These are phyloP conservation scores for Pythium biforme DNA, from an alignment of 352 stramenopile species.

Conservation along the genomic window DNA sequence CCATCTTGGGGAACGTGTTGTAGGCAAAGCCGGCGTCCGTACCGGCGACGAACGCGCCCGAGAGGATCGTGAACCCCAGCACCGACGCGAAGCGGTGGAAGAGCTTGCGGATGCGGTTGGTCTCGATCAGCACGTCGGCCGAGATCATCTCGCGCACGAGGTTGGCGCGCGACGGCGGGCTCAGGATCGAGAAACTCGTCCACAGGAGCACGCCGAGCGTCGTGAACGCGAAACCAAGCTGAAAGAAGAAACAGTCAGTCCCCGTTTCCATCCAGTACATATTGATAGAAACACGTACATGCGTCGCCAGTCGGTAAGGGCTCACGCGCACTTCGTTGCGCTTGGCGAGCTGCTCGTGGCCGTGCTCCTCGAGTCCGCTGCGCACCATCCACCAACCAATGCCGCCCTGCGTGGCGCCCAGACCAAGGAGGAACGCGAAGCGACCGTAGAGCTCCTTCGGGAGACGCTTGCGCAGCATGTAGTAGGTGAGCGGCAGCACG, in stretches of 20 bases:
- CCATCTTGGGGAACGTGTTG: conserved; percentile 98
- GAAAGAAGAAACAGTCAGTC: neutral
- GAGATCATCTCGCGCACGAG: conserved; percentile 80
- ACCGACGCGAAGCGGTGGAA: conserved; percentile 58
- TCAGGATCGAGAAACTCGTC: conserved; percentile 92
- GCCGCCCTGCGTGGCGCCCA: conserved; percentile 65
- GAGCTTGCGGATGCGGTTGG: conserved; percentile 60
- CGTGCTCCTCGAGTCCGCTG: conserved; percentile 95
- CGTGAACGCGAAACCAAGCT: conserved; percentile 95
- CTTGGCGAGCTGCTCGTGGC: conserved; percentile 68
- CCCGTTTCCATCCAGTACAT: neutral
- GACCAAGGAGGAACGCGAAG: conserved; percentile 60
- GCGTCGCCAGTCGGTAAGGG: conserved; percentile 95
- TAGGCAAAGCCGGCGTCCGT: conserved; percentile 98
- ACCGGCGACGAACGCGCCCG: conserved; percentile 96
- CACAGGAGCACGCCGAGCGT: conserved; percentile 95
- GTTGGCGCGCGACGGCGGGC: conserved; percentile 58
- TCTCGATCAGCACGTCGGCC: conserved; percentile 69
- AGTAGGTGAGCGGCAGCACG: conserved; percentile 91
- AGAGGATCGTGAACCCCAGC: conserved; percentile 82
- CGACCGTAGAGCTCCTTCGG: conserved; percentile 68
- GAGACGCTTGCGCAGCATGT: conserved; percentile 81
- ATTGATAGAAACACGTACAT: conserved; percentile 44
- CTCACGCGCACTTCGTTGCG: conserved; percentile 96
- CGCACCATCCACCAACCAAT: conserved; percentile 99